Evolutionary conservation across 2,329 filamentous ascomycete species (phyloP), one percentile per base, ranked within the genome.

Genomic region (Pseudonectria foliicola): DNA sequence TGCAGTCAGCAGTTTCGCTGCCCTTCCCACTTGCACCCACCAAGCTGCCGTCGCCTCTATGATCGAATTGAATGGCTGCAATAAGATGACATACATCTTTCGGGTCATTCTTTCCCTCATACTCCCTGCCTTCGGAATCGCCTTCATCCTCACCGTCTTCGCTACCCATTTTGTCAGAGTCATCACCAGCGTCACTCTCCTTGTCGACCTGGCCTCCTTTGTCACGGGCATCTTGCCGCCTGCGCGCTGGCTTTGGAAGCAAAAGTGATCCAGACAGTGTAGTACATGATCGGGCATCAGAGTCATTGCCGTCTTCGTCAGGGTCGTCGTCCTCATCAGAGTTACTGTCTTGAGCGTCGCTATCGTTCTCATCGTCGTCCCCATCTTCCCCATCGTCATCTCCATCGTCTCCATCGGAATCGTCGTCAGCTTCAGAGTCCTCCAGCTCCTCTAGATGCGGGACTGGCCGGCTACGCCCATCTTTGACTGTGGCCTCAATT

Each of bases 251-350:
- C 25, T 10, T 27, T 27, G 16, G 13, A 8, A 4, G 13, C 10
- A 8, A 4, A 15, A 16, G 13, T 7, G 16, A 16, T 16, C 8
- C 29, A 7, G 29, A 7, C 15, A 13, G 13, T 29, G 18, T n/a
- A 18, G 14, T 16, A 13, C 7, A 12, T 15, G 12, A 29, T 8
- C 25, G 27, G 12, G 41, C 43, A 11, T 15, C 31, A 6, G n/a
- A 34, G 21, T 39, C 27, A 15, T 31, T 30, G 14, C 18, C 27
- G 18, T 25, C 21, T 18, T 34, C 15, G 10, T 26, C 32, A n/a
- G 13, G 16, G 6, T 26, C 32, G 11, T 15, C 29, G 25, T 27
- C 25, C 8, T 33, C 33, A n/a, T 30, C 18, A 16, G 24, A 28
- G 10, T 18, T 25, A 2, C 13, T 25, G 14, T 28, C 23, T 3